A percentile compares a stretch with the other conserved stretches of the same genome.
phyloP scores from a whole-genome alignment of 306 rosid species.

The Quercus aquifolioides region DNA sequence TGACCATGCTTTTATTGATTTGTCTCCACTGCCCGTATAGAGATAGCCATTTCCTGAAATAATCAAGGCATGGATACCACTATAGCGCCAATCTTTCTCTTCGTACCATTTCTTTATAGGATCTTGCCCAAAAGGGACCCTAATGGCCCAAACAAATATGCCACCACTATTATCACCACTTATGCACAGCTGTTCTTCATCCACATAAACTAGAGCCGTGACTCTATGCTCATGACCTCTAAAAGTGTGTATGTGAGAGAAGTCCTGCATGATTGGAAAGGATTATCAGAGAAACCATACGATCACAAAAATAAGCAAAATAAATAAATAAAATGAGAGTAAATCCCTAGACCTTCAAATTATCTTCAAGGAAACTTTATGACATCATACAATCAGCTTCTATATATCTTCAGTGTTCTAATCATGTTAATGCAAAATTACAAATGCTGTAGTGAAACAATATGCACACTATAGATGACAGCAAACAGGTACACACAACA shows the following conservation, averaged over 20 bases:
- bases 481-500: neutral
- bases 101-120: constrained; percentile 79
- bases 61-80: constrained; percentile 82
- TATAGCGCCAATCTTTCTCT: constrained; percentile 92
- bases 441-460: neutral
- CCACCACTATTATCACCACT: constrained; percentile 91
- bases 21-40: constrained; percentile 89
- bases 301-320: neutral
- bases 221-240: constrained; percentile 83
- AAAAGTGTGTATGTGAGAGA: constrained; percentile 72
- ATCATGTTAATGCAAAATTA: neutral
- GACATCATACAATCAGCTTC: neutral
- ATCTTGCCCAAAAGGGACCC: constrained; percentile 50
- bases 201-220: constrained; percentile 67
- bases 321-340: neutral
- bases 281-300: neutral
- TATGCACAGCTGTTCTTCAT: constrained; percentile 67
- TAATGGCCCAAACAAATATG: constrained; percentile 64
- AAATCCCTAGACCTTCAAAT: neutral
- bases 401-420: neutral
- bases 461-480: neutral
- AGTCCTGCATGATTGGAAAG: constrained; percentile 60
- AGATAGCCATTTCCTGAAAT: constrained; percentile 48
- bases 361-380: neutral
- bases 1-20: constrained; percentile 84